A percentile compares a stretch with the other conserved stretches of the same genome.
phyloP scores from a whole-genome alignment of 2,329 filamentous ascomycete species.

The Monilinia vaccinii-corymbosi region DNA sequence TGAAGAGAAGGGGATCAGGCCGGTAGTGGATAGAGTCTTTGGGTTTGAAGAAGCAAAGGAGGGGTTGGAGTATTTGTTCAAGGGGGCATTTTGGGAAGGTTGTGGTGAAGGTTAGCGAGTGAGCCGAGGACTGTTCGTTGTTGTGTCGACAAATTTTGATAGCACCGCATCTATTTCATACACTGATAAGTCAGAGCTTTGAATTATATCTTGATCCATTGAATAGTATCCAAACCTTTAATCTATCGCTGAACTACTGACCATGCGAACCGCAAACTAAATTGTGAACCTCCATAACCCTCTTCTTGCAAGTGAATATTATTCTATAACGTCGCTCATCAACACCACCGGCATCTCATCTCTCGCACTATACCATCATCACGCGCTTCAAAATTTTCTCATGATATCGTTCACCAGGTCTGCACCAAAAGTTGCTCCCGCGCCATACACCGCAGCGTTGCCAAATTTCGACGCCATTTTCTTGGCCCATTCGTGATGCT shows the following conservation, averaged over 20 bases:
- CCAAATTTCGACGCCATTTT: conserved; percentile 24
- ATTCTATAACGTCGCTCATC: no score
- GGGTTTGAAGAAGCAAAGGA: conserved; percentile 37
- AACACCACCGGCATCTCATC: no score
- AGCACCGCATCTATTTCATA: not conserved
- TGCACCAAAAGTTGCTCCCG: conserved; percentile 27
- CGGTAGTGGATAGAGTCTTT: conserved; percentile 41
- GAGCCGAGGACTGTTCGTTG: not conserved
- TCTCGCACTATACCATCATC: no score
- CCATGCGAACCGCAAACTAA: no score
- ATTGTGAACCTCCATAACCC: no score
- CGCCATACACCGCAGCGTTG: conserved; percentile 27
- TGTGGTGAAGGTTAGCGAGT: conserved; percentile 16
- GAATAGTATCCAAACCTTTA: no score
- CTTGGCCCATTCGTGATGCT: conserved; percentile 27
- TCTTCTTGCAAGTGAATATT: no score
- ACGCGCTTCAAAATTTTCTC: not conserved
- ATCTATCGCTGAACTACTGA: no score
- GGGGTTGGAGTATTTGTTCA: conserved; percentile 39
- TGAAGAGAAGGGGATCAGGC: conserved; percentile 35
- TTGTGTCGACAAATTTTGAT: not conserved
- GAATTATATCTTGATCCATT: no score
- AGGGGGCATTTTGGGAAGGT: conserved; percentile 41
- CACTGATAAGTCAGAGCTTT: no score
- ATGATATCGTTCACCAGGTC: conserved; percentile 16